Percentiles rank a stretch among this genome's conserved stretches.
Conservation (phyloP, 495 filamentous ascomycete species). For the Aspergillus wentii region DNA sequence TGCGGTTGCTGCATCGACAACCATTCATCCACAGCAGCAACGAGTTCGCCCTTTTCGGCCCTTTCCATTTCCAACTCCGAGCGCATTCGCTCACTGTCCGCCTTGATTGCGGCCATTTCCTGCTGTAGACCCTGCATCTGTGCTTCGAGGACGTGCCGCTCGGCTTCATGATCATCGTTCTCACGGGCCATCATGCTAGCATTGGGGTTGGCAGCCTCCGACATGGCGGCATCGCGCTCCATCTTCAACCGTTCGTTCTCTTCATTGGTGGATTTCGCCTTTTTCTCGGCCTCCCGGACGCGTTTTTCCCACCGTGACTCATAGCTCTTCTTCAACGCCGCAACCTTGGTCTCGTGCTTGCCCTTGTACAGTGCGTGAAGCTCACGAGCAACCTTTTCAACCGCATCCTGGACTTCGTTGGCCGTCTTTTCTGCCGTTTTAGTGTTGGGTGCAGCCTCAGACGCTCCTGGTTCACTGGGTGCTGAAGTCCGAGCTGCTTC, state of each 20-base stretch:
- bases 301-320: constrained; percentile 86
- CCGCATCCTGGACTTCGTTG: constrained; percentile 70
- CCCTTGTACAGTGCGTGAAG: constrained; percentile 90
- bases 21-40: constrained; percentile 92
- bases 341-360: constrained; percentile 94
- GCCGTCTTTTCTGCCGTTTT: constrained; percentile 33
- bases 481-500: constrained; percentile 55
- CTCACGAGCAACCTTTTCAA: constrained; percentile 86
- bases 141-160: constrained; percentile 49
- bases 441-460: constrained; percentile 5
- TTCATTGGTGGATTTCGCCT: constrained; percentile 58
- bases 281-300: constrained; percentile 64
- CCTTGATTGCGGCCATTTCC: constrained; percentile 59
- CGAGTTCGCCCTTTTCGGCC: constrained; percentile 88
- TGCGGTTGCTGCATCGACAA: constrained; percentile 46
- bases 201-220: constrained; percentile 48
- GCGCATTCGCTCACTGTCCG: constrained; percentile 60
- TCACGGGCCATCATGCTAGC: constrained; percentile 30
- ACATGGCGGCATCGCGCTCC: constrained; percentile 61
- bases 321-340: constrained; percentile 91
- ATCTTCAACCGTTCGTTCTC: constrained; percentile 69
- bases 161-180: constrained; percentile 49
- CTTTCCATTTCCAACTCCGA: constrained; percentile 67
- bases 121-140: constrained; percentile 66
- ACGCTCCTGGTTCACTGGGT: constrained; percentile 8